Evolutionary conservation across 805 yeast genomes (phyloP), one percentile per base, ranked within the genome.

Genomic region (Ogataea henricii): DNA sequence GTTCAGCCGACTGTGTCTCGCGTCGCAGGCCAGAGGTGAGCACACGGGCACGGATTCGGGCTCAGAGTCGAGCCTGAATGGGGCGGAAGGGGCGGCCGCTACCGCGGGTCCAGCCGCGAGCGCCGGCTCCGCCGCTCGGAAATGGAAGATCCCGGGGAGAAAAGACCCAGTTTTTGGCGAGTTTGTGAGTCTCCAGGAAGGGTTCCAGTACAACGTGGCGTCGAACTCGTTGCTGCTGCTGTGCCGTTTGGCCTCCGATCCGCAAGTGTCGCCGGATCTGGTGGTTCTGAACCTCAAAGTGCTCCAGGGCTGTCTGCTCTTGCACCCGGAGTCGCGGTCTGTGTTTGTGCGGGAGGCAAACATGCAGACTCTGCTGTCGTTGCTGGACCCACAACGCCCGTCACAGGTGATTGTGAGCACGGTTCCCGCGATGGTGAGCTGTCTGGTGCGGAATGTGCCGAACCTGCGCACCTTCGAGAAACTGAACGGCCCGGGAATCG

Each of bases 391-490:
- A 0, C 23, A 20, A 4, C 27, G 55, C 18, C 42, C 57, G 7
- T 46, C 59, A 5, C 33, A 42, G 13, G 60, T 76, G 7, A 69
- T 73, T 43, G 64, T 63, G 4, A 67, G 70, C 1, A 66, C 75
- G 9, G 72, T 85, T 12, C 77, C 83, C 21, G 71, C 84, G 0
- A 59, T 85, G 21, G 82, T 83, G 8, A 81, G 84, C 39, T 71
- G 78, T 4, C 59, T 85, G 50, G 80, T 85, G 17, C 74, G 82
- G 40, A 76, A 79, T 49, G 78, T 81, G 32, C 66, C 65, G n/a
- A 81, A 77, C 52, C 72, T 83, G 49, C 67, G 92, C 33, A 64
- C 66, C 3, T 85, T 86, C 61, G 92, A 85, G 60, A 58, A 59
- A 6, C 62, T 78, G 46, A 67, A 69, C 5, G 92, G 91, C 0